These are phyloP conservation scores for Anisodus acutangulus DNA, from an alignment of 257 asterid genomes.

Conservation along the genomic window DNA sequence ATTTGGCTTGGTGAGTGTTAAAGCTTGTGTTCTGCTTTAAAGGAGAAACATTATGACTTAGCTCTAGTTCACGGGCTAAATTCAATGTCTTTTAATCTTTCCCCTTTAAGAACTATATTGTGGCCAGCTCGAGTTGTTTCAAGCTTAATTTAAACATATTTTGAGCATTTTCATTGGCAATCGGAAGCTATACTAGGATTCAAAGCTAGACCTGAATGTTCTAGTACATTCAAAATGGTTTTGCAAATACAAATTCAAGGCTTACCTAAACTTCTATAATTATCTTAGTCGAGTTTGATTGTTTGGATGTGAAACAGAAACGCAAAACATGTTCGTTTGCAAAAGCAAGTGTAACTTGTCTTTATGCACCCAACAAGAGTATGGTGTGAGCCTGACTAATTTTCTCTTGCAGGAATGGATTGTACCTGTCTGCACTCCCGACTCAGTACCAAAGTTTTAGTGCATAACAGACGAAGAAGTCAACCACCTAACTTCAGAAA, in stretches of 20 bases:
- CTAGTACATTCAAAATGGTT: not conserved
- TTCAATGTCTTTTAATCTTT: no score
- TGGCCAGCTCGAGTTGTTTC: not conserved
- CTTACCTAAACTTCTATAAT: not conserved
- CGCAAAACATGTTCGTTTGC: not conserved
- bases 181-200: not conserved
- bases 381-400: not conserved
- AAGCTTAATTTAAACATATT: not conserved
- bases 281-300: not conserved
- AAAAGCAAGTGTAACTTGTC: not conserved
- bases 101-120: no score
- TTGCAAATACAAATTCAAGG: not conserved
- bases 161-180: no score
- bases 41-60: no score
- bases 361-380: not conserved
- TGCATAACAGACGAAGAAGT: slow-evolving; percentile 42
- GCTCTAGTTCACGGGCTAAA: no score
- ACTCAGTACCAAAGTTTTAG: slow-evolving; percentile 39
- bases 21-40: no score
- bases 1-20: no score
- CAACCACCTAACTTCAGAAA: slow-evolving; percentile 42
- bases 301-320: not conserved
- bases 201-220: not conserved
- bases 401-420: slow-evolving; percentile 60
- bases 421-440: slow-evolving; percentile 50